These are phyloP conservation scores for Sporisorium exsertum DNA, from an alignment of 1,284 basidiomycete genomes.

Conservation along the genomic window DNA sequence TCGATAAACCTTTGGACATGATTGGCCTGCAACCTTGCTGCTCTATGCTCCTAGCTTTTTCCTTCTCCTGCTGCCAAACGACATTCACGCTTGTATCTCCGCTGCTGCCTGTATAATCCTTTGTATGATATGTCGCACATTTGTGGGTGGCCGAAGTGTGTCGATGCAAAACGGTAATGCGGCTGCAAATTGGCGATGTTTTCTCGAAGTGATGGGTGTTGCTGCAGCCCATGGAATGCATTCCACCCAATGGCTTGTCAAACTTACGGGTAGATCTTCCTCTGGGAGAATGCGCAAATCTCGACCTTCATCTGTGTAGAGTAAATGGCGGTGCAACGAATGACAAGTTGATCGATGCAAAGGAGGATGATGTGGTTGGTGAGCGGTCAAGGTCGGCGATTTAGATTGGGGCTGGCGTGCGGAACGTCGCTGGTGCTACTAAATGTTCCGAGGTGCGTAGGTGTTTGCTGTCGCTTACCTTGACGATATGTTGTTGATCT, in stretches of 20 bases:
- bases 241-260: conserved; percentile 9
- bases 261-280: conserved; percentile 70
- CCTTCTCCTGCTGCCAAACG: background rate
- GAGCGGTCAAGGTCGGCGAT: conserved; percentile 24
- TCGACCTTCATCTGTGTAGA: conserved; percentile 69
- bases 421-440: conserved; percentile 16
- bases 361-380: conserved; percentile 9
- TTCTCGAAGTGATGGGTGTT: conserved; percentile 1
- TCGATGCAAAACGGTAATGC: background rate
- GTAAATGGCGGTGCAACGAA: conserved; percentile 1
- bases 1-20: background rate
- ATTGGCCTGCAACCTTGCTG: background rate
- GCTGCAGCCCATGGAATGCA: conserved; percentile 18
- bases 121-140: background rate
- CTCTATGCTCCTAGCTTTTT: background rate
- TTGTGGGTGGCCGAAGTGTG: background rate
- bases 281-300: conserved; percentile 68
- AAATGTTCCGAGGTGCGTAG: conserved; percentile 10
- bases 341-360: conserved; percentile 7
- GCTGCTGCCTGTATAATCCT: too few relatives aligned
- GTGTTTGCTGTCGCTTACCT: conserved; percentile 41
- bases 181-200: background rate
- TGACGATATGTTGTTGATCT: conserved; percentile 47
- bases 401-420: background rate
- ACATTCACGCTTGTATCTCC: background rate